Percentiles rank a stretch among this genome's conserved stretches.
Evolutionary conservation across 1,139 yeast genomes (phyloP).

Genomic region (Taphrina flavorubra): DNA sequence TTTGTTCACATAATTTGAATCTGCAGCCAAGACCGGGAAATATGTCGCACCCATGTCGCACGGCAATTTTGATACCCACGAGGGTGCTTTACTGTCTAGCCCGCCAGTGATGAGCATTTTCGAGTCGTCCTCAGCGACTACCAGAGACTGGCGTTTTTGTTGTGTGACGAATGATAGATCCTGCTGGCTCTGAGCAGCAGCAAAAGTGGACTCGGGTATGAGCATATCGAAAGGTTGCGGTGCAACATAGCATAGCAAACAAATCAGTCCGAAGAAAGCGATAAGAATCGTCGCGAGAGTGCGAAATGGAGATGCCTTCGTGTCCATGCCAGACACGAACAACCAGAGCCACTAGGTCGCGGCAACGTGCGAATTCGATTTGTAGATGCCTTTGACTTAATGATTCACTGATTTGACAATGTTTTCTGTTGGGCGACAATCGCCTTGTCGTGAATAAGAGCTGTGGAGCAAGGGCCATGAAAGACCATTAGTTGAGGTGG

Average conservation of each 20-base stretch:
- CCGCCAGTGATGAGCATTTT: conserved; percentile 22
- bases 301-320: not conserved
- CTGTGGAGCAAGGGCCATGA: conserved; percentile 5
- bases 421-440: too few relatives aligned
- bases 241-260: conserved; percentile 7
- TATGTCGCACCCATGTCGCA: not conserved
- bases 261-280: conserved; percentile 1
- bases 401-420: too few relatives aligned
- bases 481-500: not conserved
- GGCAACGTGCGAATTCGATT: too few relatives aligned
- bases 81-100: conserved; percentile 9
- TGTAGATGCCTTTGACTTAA: too few relatives aligned
- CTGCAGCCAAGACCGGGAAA: conserved; percentile 1
- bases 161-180: not conserved
- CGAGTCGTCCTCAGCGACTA: not conserved
- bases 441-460: not conserved
- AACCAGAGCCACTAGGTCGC: too few relatives aligned
- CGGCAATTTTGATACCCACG: conserved; percentile 6
- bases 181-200: not conserved
- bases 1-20: conserved; percentile 5
- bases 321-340: not conserved
- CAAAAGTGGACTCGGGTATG: not conserved
- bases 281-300: not conserved
- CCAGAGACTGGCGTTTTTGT: not conserved
- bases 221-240: not conserved